A percentile compares a stretch with the other conserved stretches of the same genome.
These are phyloP conservation scores for Wallacemonas sp. DNA, from an alignment of 208 protist species.

Conservation along the genomic window DNA sequence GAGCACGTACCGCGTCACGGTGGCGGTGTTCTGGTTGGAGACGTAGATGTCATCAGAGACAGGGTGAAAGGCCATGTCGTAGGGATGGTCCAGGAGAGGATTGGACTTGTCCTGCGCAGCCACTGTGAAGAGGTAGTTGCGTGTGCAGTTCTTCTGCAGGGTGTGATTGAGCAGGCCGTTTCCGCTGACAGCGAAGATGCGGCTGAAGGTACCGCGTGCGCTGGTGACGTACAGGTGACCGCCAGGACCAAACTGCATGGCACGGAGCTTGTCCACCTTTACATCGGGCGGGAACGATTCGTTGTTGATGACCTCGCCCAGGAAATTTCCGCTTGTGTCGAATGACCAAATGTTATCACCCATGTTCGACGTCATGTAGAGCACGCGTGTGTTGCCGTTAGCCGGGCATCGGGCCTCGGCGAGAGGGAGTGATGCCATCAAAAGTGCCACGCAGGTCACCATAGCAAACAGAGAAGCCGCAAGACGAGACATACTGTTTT, in stretches of 20 bases:
- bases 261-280: constrained; percentile 76
- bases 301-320: constrained; percentile 76
- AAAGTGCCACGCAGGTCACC: constrained; percentile 19
- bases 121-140: constrained; percentile 85
- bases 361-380: constrained; percentile 90
- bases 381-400: constrained; percentile 85
- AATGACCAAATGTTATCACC: constrained; percentile 89
- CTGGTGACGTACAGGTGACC: constrained; percentile 85
- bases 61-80: constrained; percentile 82
- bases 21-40: constrained; percentile 87
- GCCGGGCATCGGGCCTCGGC: constrained; percentile 60
- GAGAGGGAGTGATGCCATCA: constrained; percentile 10
- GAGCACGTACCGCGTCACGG: constrained; percentile 67
- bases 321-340: constrained; percentile 73
- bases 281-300: constrained; percentile 62
- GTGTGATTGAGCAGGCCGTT: constrained; percentile 87
- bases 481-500: neutral
- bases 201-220: constrained; percentile 77
- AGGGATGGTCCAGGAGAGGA: constrained; percentile 87
- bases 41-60: constrained; percentile 70
- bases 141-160: constrained; percentile 63
- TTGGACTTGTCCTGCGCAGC: constrained; percentile 49
- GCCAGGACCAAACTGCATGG: constrained; percentile 80
- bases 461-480: neutral
- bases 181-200: constrained; percentile 86